Percentiles rank a stretch among this genome's conserved stretches.
Conservation (phyloP, 148 eudicot genomes). For the Bassia scoparia region DNA sequence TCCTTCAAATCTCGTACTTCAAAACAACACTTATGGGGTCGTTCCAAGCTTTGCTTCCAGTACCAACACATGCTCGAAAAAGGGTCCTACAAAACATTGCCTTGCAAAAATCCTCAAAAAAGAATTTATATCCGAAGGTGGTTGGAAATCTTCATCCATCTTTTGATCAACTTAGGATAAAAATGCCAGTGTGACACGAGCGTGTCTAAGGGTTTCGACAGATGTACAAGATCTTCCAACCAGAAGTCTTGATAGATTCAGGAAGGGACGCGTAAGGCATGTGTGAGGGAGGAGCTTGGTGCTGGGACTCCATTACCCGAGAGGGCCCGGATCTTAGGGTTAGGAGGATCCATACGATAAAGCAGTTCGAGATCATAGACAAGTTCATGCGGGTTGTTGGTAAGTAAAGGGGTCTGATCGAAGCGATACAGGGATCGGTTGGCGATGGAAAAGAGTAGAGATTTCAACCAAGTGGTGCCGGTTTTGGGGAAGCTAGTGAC, state of each 20-base stretch:
- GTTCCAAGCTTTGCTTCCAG: conserved; percentile 21
- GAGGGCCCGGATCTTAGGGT: not conserved
- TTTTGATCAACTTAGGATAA: not conserved
- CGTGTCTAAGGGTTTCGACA: not conserved
- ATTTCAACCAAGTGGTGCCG: conserved; percentile 17
- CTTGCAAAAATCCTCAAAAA: conserved; percentile 12
- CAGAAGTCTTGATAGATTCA: not conserved
- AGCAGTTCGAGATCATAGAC: not conserved
- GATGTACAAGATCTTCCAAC: not conserved
- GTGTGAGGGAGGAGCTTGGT: too few relatives aligned
- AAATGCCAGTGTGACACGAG: not conserved
- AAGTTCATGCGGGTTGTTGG: conserved; percentile 10
- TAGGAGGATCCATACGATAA: not conserved
- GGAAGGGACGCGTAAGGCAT: not conserved
- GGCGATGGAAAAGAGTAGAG: not conserved
- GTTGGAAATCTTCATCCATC: not conserved
- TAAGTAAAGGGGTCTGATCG: not conserved
- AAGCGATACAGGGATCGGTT: not conserved
- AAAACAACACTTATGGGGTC: conserved; percentile 12
- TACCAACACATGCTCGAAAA: conserved; percentile 22
- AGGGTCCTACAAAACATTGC: conserved; percentile 17
- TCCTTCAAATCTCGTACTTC: conserved; percentile 26
- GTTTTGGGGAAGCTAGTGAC: conserved; percentile 6
- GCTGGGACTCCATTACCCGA: too few relatives aligned
- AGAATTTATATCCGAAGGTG: not conserved